These are phyloP conservation scores for Candida qinlingensis DNA, from an alignment of 805 yeast genomes.

Conservation along the genomic window DNA sequence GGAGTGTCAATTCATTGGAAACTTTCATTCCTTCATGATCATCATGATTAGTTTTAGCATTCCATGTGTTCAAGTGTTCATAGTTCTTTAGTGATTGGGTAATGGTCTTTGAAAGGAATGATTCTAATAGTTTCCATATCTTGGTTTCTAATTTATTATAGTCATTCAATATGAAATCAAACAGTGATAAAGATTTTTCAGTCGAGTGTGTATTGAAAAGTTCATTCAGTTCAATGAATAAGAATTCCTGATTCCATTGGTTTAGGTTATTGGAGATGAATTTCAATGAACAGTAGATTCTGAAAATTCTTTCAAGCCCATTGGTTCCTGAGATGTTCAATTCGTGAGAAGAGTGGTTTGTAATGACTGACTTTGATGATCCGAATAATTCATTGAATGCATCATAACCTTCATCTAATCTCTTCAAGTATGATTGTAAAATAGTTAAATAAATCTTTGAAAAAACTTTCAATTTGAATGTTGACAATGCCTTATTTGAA, in stretches of 20 bases:
- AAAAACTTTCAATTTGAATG: constrained; percentile 42
- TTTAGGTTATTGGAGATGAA: constrained; percentile 18
- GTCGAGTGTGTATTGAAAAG: constrained; percentile 19
- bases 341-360: constrained; percentile 5
- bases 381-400: constrained; percentile 23
- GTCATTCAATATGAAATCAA: constrained; percentile 26
- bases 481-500: constrained; percentile 33
- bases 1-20: constrained; percentile 23
- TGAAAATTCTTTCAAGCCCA: constrained; percentile 25
- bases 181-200: constrained; percentile 20
- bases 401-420: constrained; percentile 26
- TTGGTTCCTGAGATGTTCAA: constrained; percentile 21
- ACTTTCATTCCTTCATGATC: constrained; percentile 8
- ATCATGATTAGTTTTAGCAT: constrained; percentile 2
- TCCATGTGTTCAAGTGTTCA: constrained; percentile 30
- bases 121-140: constrained; percentile 26
- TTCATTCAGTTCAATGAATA: constrained; percentile 23
- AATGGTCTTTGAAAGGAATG: constrained; percentile 26
- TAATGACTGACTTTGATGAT: constrained; percentile 11
- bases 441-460: constrained; percentile 38
- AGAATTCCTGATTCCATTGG: constrained; percentile 23
- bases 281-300: constrained; percentile 22
- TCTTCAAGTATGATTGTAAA: constrained; percentile 33
- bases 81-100: constrained; percentile 28
- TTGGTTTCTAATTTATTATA: constrained; percentile 25